A percentile compares a stretch with the other conserved stretches of the same genome.
phyloP scores from a whole-genome alignment of 2,329 filamentous ascomycete species.

The Botrytis squamosa region DNA sequence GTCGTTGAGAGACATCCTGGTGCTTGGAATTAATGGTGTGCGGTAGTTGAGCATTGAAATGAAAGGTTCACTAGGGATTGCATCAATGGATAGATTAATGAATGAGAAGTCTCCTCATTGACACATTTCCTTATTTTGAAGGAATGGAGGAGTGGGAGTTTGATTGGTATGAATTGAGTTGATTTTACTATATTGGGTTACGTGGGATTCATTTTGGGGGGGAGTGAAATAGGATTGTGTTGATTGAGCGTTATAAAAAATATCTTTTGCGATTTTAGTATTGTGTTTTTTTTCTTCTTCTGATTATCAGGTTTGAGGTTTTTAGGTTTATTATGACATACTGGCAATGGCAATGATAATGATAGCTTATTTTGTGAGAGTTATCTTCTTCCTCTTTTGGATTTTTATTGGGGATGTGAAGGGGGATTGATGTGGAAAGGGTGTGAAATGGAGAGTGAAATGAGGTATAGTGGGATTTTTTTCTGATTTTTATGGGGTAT shows the following conservation, averaged over 20 bases:
- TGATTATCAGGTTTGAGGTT: neutral
- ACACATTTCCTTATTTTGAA: neutral
- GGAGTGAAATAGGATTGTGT: neutral
- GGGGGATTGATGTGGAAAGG: neutral
- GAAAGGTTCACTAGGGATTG: neutral
- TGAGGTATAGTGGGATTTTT: neutral
- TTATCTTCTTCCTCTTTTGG: neutral
- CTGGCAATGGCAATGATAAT: neutral
- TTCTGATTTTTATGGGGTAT: neutral
- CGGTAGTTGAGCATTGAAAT: neutral
- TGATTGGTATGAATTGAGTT: neutral
- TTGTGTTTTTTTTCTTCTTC: neutral
- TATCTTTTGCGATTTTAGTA: neutral
- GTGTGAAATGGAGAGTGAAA: neutral
- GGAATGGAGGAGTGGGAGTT: neutral
- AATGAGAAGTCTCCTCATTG: neutral
- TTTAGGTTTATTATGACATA: neutral
- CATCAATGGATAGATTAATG: neutral
- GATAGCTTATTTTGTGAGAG: constrained; percentile 1
- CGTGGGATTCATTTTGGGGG: neutral
- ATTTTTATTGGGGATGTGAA: neutral
- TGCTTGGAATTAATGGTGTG: constrained; percentile 1
- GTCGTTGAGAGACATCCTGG: neutral
- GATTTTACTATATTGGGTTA: neutral
- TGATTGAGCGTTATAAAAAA: constrained; percentile 1